A percentile compares a stretch with the other conserved stretches of the same genome.
These are phyloP conservation scores for Fagopyrum esculentum DNA, from an alignment of 148 eudicot genomes.

Conservation along the genomic window DNA sequence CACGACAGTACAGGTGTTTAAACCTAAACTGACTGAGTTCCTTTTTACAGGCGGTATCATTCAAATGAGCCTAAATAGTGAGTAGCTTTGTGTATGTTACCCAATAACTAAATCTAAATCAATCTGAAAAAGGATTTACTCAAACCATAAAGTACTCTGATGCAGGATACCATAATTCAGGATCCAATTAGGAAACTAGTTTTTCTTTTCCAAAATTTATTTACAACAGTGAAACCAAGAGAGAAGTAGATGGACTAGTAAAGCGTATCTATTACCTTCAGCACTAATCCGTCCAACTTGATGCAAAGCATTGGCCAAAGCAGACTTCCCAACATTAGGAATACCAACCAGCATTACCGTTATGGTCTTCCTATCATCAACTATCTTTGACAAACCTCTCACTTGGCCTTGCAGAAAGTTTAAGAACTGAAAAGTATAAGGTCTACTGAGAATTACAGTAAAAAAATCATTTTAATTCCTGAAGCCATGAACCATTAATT, in stretches of 20 bases:
- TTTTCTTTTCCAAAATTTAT: neutral
- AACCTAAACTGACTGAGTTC: neutral
- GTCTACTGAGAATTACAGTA: slow-evolving; percentile 2
- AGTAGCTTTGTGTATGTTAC: neutral
- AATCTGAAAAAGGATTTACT: neutral
- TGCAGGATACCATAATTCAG: neutral
- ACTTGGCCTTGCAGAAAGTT: slow-evolving; percentile 61
- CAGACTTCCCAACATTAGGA: slow-evolving; percentile 86
- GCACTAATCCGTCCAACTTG: slow-evolving; percentile 74
- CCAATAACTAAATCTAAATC: neutral
- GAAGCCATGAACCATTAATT: neutral
- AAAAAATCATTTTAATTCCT: neutral
- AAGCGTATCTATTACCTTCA: slow-evolving; percentile 30
- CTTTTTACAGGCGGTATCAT: neutral
- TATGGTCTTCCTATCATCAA: slow-evolving; percentile 33
- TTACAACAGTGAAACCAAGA: neutral
- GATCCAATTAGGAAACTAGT: neutral
- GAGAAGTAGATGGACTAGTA: neutral
- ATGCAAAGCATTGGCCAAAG: slow-evolving; percentile 79
- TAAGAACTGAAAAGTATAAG: slow-evolving; percentile 43
- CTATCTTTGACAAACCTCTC: slow-evolving; percentile 40
- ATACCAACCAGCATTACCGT: slow-evolving; percentile 62
- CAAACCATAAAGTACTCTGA: neutral
- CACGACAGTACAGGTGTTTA: neutral
- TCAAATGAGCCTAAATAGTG: neutral